phyloP scores from a whole-genome alignment of 441 rosid species.

The Pelargonium myrrhifolium region DNA sequence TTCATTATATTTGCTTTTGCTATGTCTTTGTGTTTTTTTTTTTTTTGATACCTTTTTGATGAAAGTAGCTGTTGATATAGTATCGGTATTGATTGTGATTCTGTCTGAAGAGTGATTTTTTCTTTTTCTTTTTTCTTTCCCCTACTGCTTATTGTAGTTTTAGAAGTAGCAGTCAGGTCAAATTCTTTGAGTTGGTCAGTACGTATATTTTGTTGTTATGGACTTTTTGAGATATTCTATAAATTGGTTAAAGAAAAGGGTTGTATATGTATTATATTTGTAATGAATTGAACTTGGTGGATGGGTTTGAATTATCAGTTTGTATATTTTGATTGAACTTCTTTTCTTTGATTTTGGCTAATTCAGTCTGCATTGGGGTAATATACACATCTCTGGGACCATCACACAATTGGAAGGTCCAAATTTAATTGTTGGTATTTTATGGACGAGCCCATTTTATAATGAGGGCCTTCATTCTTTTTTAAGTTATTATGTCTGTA shows the following conservation, averaged over 20 bases:
- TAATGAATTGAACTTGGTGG: conserved; percentile 25
- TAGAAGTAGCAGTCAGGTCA: conserved; percentile 24
- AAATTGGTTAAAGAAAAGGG: conserved; percentile 11
- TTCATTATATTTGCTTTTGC: conserved; percentile 20
- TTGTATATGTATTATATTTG: conserved; percentile 32
- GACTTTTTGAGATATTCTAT: conserved; percentile 3
- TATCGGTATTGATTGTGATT: conserved; percentile 31
- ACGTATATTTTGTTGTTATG: conserved; percentile 20
- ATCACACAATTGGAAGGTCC: too few species aligned
- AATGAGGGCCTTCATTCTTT: too few species aligned
- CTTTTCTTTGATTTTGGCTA: too few species aligned
- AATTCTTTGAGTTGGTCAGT: conserved; percentile 30
- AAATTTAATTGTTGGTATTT: too few species aligned
- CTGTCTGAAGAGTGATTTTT: conserved; percentile 43
- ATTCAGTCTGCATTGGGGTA: too few species aligned
- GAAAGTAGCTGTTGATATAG: conserved; percentile 32
- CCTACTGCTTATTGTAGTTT: conserved; percentile 30
- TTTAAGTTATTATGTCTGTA: too few species aligned
- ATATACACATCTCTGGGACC: too few species aligned
- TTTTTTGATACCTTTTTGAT: conserved; percentile 15
- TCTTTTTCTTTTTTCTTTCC: conserved; percentile 10
- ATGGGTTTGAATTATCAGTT: conserved; percentile 1
- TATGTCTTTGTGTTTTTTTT: conserved; percentile 22
- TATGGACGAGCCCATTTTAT: too few species aligned
- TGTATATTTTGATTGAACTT: too few species aligned